Base-by-base conservation (phyloP, 331 rosid genomes). In the Telfairia occidentalis region DNA sequence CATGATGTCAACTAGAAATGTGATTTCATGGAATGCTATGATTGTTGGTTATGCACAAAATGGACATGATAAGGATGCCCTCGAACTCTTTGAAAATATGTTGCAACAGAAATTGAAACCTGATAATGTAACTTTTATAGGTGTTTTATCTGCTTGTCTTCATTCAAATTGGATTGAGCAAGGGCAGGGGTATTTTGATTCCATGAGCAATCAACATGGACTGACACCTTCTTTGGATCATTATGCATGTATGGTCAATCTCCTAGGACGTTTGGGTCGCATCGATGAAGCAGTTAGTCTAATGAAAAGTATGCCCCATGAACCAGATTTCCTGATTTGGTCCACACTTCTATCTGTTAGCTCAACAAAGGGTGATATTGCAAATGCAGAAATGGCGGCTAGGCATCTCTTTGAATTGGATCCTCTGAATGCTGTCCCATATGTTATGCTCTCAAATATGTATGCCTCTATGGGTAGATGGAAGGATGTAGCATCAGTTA, bases 141-240 rank as follows among this genome's bases (percentile, higher is more conserved):
- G 84, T n/a, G 78, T 81, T 50, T 71, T 81, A 72, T 76, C 84
- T 7, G 77, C 84, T 48, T 81, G 81, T 50, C 58, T 76, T 60
- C 84, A 71, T 69, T 74, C 78, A 34, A 76, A 71, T 48, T 76
- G 64, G 80, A 15, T 80, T 34, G 67, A 76, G 42, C 24, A 76
- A 71, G 83, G 80, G 34, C 77, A 57, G 60, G 43, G 4, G 52
- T 81, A 60, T 23, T 81, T 81, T 29, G 74, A 81, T 77, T 76
- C 80, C 11, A 81, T 81, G 9, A 59, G 50, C 43, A 32, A 29
- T 28, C 69, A 7, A 38, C 80, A 77, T 50, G 70, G 69, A 59
- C 3, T 76, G 52, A 40, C 34, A 8, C 84, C 75, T 35, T 38
- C 77, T n/a, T 26, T 76, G 78, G 78, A 81, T 38, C 84, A 81